Evolutionary conservation across 176 grass and related monocot genomes (phyloP), one percentile per base, ranked within the genome.

Genomic region (Avena insularis): DNA sequence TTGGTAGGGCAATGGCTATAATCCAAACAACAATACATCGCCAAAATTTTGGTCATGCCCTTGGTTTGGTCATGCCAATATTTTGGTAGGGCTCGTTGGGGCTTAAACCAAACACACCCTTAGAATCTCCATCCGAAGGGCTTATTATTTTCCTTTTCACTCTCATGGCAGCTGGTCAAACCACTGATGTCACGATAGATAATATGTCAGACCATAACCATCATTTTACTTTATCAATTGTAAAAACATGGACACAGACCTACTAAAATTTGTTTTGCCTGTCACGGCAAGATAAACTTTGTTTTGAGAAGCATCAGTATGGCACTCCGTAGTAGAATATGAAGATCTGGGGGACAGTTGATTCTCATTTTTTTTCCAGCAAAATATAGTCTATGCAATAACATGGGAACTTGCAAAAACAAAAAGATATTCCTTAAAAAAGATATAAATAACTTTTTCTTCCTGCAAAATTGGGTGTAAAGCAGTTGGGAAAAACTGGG

Each of bases 401-500:
- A 76, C 16, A 9, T 54, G 14, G 29, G 29, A 67, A 35, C 29
- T 67, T 67, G 40, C 29, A 12, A 65, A 65, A 65, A 13, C 5
- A 31, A 31, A 65, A 33, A 33, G 31, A 33, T 33, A 2, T 33
- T 33, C 31, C 2, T 33, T 33, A 33, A 15, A 7, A 12, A 14
- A 3, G 9, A 12, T 38, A 3, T 38, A 57, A 43, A 21, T n/a
- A 19, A 74, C 47, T 0, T 60, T 67, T 81, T 64, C 6, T 90
- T 79, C 80, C 77, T 76, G 23, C 36, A 43, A 73, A 25, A 38
- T 88, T 88, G 77, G 89, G 63, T 78, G 81, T 76, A 13, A 4
- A 71, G 83, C 82, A 72, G 85, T 88, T 92, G 14, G 82, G 82
- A 92, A 94, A 85, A 90, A 70, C 19, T n/a, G 36, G 35, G 1